Conservation (phyloP, 2,329 filamentous ascomycete species). For the Hansfordia pulvinata region DNA sequence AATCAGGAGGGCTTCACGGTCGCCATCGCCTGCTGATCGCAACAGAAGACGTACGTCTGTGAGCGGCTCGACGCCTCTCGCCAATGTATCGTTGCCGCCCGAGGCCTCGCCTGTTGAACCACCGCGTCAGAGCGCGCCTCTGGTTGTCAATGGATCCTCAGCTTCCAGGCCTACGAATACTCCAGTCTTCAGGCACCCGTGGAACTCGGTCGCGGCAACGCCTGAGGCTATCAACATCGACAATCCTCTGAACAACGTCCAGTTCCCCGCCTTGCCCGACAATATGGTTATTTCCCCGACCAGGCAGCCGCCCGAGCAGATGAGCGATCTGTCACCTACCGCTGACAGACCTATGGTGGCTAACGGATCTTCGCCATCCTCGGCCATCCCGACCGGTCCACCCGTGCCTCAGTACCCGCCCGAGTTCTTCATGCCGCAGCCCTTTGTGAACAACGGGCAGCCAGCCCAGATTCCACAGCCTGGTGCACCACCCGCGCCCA, state of each 20-base stretch:
- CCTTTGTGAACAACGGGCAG: conserved; percentile 11
- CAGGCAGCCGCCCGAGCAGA: conserved; percentile 8
- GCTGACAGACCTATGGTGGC: too few species aligned
- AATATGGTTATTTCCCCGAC: conserved; percentile 9
- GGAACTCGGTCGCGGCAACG: conserved; percentile 13
- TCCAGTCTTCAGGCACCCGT: conserved; percentile 15
- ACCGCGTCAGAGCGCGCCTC: conserved; percentile 17
- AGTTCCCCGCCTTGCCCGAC: conserved; percentile 13
- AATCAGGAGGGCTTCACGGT: conserved; percentile 38
- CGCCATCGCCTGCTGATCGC: conserved; percentile 41
- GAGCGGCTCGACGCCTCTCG: conserved; percentile 24
- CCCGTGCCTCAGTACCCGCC: conserved; percentile 20
- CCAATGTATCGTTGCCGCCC: conserved; percentile 23
- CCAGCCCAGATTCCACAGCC: conserved; percentile 13
- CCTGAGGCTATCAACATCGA: conserved; percentile 17
- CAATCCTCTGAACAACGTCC: conserved; percentile 22
- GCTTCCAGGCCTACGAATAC: too few species aligned
- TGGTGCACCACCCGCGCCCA: conserved; percentile 9
- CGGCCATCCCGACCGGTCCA: conserved; percentile 25
- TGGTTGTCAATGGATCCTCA: conserved; percentile 29
- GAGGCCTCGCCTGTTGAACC: conserved; percentile 12
- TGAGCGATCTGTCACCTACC: too few species aligned
- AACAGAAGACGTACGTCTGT: conserved; percentile 27
- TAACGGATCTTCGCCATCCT: conserved; percentile 8
- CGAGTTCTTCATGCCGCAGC: conserved; percentile 3